Percentiles rank a stretch among this genome's conserved stretches.
Conservation (phyloP, 495 filamentous ascomycete species). For the Tuber indicum region DNA sequence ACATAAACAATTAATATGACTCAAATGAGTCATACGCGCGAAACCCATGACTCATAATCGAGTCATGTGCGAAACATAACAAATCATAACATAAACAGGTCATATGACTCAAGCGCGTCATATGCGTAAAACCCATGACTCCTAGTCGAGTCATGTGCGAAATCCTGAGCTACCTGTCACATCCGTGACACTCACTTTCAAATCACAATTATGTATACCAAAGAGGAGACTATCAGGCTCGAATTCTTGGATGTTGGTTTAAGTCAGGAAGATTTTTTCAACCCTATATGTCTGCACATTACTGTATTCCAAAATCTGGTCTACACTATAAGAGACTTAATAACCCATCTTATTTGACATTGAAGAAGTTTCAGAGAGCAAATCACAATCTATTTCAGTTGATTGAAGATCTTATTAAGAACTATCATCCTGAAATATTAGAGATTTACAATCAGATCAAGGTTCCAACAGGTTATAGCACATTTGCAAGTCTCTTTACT, state of each 20-base stretch:
- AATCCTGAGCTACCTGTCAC: no score
- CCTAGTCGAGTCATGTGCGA: no score
- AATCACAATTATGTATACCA: background rate
- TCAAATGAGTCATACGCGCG: no score
- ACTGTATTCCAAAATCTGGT: background rate
- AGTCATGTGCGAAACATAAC: no score
- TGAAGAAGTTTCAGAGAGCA: background rate
- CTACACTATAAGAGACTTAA: background rate
- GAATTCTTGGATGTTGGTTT: background rate
- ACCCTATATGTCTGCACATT: constrained; percentile 4
- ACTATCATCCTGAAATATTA: background rate
- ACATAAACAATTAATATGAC: no score
- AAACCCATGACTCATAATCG: no score
- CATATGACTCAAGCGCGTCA: no score
- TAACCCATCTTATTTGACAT: background rate
- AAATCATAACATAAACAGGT: no score
- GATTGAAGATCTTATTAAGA: background rate
- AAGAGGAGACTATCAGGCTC: background rate
- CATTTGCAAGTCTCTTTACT: background rate
- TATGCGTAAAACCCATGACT: no score
- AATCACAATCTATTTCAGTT: background rate
- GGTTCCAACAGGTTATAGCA: background rate
- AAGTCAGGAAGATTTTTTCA: constrained; percentile 3
- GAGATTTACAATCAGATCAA: background rate
- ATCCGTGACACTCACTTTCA: no score